Base-by-base conservation (phyloP, 768 basidiomycete species). In the Leccinum longicurvipes region DNA sequence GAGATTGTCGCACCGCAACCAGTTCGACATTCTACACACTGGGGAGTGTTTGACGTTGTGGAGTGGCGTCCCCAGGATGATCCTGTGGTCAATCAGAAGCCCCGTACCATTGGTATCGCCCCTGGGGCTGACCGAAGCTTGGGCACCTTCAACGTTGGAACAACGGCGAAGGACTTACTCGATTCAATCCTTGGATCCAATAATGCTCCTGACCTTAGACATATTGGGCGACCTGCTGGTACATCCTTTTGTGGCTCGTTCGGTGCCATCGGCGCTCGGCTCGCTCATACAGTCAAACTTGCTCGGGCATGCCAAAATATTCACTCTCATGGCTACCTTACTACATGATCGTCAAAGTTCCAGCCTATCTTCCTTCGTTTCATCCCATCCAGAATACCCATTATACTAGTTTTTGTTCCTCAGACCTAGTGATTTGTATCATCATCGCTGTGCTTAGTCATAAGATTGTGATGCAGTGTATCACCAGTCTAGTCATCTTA, bases 11-110 rank as follows among this genome's bases (percentile, higher is more conserved):
- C 58, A 27, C 61, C 66, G 6, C 62, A 58, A 17, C 58, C 61
- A 14, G 25, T 60, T n/a, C 57, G 48, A 24, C 48, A 49, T 45
- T 52, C 39, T 19, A 34, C 56, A 27, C 46, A 50, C 28, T 48
- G 55, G 54, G 51, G 54, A 24, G 32, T 66, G 10, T 56, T 65
- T 28, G 52, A 56, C 19, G 24, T 57, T 8, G 32, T 36, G 21
- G 64, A 65, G 54, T 71, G 70, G 72, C 70, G 64, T 44, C 72
- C 72, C 1, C 48, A 63, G 44, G 63, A 61, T 44, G 72, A 71
- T 42, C 72, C 72, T 15, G 57, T 71, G 17, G 45, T 71, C 42
- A 70, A 72, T 48, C 61, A 56, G 51, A 68, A 61, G 15, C 70
- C 60, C 3, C 61, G 64, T 23, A 59, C 51, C 31, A 55, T 67